Base-by-base conservation (phyloP, 2,329 filamentous ascomycete species). In the Claviceps quebecensis region DNA sequence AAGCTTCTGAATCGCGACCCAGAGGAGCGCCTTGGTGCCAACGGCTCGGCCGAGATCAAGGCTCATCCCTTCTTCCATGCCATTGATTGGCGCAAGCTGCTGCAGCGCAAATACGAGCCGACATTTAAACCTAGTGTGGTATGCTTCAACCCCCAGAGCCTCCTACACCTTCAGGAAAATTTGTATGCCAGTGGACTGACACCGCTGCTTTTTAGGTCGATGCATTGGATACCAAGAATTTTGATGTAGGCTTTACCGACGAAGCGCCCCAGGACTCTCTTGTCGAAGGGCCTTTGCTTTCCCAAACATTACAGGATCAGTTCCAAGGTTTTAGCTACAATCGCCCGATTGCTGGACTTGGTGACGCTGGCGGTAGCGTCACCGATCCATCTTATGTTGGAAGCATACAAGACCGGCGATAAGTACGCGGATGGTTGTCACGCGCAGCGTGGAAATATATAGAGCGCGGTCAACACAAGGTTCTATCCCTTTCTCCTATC, bases 21-120 rank as follows among this genome's bases (percentile, higher is more conserved):
- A 4, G 84, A 89, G 57, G 84, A 90, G 67, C 81, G 93, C 61
- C 74, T 98, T 48, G 93, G 93, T 59, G 90, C 89, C 53, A 93
- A 91, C 61, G 93, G 93, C 56, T 91, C 93, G 4, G 87, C 89
- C 19, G 93, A 98, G 70, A 97, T 98, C 74, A 98, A 98, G 73
- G 88, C 90, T 23, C 93, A 98, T 66, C 90, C 91, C 52, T 98
- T 98, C 77, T 97, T 98, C 78, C 90, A 96, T 64, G 91, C 87
- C 66, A 97, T 98, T 60, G 93, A 98, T 68, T 98, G 93, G 93
- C 85, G 90, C 61, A 97, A 97, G 73, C 76, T 98, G 54, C 73
- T 98, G 56, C 93, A 97, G 72, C 83, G 93, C 66, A 97, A 97
- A 72, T 97, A 97, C 65, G 91, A 97, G 73, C 93, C 93, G 54